Evolutionary conservation across 1,284 basidiomycete genomes (phyloP).

Genomic region (Austroboletus niveus): DNA sequence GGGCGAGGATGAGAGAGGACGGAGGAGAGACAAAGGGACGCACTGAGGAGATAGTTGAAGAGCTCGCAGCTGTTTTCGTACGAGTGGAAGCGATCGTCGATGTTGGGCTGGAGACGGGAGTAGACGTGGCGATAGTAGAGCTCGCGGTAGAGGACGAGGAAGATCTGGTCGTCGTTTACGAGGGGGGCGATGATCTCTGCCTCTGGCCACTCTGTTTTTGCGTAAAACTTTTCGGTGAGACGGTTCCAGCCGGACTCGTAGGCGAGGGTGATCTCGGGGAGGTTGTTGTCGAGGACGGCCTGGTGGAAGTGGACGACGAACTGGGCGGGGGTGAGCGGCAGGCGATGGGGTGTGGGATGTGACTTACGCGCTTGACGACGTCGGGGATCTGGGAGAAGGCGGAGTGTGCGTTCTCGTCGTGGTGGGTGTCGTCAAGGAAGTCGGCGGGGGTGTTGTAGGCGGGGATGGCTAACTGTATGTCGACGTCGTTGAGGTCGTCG

Average conservation of each 20-base stretch:
- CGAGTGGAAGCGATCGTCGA: slow-evolving; percentile 97
- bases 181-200: slow-evolving; percentile 93
- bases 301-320: slow-evolving; percentile 92
- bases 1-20: background rate
- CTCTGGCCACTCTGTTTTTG: slow-evolving; percentile 96
- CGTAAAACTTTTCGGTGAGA: slow-evolving; percentile 93
- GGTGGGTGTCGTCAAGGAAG: slow-evolving; percentile 60
- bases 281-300: slow-evolving; percentile 83
- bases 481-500: slow-evolving; percentile 70
- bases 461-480: slow-evolving; percentile 62
- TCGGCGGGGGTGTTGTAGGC: slow-evolving; percentile 61
- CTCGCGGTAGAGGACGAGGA: slow-evolving; percentile 95
- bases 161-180: slow-evolving; percentile 92
- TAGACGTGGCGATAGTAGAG: slow-evolving; percentile 95
- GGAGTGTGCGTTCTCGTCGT: slow-evolving; percentile 67
- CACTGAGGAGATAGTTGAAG: slow-evolving; percentile 91
- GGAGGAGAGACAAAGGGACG: slow-evolving; percentile 18
- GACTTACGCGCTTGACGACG: slow-evolving; percentile 72
- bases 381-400: slow-evolving; percentile 79
- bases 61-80: slow-evolving; percentile 99
- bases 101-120: slow-evolving; percentile 90
- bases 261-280: slow-evolving; percentile 84
- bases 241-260: slow-evolving; percentile 98
- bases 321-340: slow-evolving; percentile 40
- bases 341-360: background rate